These are phyloP conservation scores for Fusarium sp. DNA, from an alignment of 2,329 filamentous ascomycete genomes.

Conservation along the genomic window DNA sequence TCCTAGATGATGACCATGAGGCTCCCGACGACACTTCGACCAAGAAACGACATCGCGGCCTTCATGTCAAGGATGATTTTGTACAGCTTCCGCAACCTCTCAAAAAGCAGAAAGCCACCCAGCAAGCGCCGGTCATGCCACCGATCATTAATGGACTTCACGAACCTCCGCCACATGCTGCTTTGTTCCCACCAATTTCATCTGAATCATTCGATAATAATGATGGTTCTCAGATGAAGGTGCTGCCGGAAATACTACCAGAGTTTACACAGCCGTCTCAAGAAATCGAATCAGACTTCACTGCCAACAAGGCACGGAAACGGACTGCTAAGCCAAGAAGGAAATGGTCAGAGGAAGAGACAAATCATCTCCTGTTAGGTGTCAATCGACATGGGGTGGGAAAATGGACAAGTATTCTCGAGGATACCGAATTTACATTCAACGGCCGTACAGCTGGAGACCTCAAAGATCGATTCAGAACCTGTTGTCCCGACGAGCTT, in stretches of 20 bases:
- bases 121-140: conserved; percentile 64
- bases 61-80: conserved; percentile 68
- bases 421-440: conserved; percentile 70
- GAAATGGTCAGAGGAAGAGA: conserved; percentile 75
- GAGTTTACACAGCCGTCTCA: conserved; percentile 53
- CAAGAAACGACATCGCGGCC: conserved; percentile 65
- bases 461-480: conserved; percentile 73
- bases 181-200: conserved; percentile 72
- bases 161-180: conserved; percentile 69
- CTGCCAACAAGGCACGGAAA: conserved; percentile 58
- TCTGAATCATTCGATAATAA: conserved; percentile 65
- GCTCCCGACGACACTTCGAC: conserved; percentile 57
- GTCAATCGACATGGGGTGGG: conserved; percentile 72
- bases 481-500: conserved; percentile 72
- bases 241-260: conserved; percentile 58
- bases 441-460: conserved; percentile 71
- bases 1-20: conserved; percentile 59
- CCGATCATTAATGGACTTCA: conserved; percentile 74
- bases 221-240: conserved; percentile 56
- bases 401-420: conserved; percentile 72
- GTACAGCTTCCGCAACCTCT: conserved; percentile 72
- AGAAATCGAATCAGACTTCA: conserved; percentile 47
- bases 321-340: conserved; percentile 67
- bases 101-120: conserved; percentile 71
- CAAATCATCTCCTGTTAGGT: conserved; percentile 69